Evolutionary conservation across 2,329 filamentous ascomycete species (phyloP), one percentile per base, ranked within the genome.

Genomic region (Hymenoscyphus albidus): DNA sequence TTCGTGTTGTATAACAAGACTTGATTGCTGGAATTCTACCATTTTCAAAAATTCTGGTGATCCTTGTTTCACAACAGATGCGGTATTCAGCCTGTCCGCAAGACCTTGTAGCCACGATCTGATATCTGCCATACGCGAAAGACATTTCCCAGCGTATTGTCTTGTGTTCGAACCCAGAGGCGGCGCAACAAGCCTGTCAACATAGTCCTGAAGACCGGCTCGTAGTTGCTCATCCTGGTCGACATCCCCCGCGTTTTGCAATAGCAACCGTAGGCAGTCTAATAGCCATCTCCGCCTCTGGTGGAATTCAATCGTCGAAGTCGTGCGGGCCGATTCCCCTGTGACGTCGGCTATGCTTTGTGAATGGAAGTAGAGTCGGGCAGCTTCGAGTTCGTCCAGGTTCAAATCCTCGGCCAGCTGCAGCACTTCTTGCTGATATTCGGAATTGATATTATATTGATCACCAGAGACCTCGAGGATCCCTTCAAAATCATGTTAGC

Each of bases 1-100:
- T 75, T 99, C 94, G 74, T 99, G 96, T 76, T 99, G 94, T 73
- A 92, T 88, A 27, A 89, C 86, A 61, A 99, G 82, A 73, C 92
- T 96, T 69, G 86, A 80, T 56, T 89, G 87, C 72, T 96, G 91
- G 72, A 91, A 91, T 70, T 93, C 88, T 67, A 96, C 84, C 3
- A 89, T 89, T 74, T 96, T 91, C 69, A 89, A 82, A 64, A 89
- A 82, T 69, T 93, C 90, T 10, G 83, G 82, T 56, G 77, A 76
- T 5, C 83, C 82, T 68, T 90, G 86, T 3, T 91, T 90, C 13
- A 97, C 83, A 2, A 96, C 84, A 38, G 88, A 85, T 9, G 88
- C 87, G 62, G 91, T 90, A 64, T 91, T 88, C 48, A 91, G 80
- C 72, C 90, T 90, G 70, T 97, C 93, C 9, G 83, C 82, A 27